Evolutionary conservation across 805 yeast species (phyloP).

Genomic region (Maudiozyma pseudohumilis): DNA sequence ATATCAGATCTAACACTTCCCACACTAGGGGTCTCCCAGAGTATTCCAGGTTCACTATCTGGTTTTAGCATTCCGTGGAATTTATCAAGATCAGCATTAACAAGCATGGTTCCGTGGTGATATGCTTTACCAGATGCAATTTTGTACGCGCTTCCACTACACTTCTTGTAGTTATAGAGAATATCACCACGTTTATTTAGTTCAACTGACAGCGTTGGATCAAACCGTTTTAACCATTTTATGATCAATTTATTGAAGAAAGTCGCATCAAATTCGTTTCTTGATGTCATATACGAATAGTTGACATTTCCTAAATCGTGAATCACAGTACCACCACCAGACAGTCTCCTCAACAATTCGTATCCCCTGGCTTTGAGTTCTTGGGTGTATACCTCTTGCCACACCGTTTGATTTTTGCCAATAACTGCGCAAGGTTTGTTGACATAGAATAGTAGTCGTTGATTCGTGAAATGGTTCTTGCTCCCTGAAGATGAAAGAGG

Average conservation of each 20-base stretch:
- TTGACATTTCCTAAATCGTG: constrained; percentile 88
- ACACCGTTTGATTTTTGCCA: constrained; percentile 94
- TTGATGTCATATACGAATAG: constrained; percentile 67
- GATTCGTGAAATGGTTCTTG: constrained; percentile 14
- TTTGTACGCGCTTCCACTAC: constrained; percentile 91
- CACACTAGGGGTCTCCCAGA: constrained; percentile 42
- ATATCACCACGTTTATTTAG: constrained; percentile 80
- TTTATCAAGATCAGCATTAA: constrained; percentile 51
- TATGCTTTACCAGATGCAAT: constrained; percentile 71
- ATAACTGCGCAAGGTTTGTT: constrained; percentile 84
- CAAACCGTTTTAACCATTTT: constrained; percentile 15
- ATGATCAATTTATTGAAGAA: constrained; percentile 43
- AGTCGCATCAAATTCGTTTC: constrained; percentile 52
- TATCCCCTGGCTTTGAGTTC: constrained; percentile 39
- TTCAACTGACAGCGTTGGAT: constrained; percentile 23
- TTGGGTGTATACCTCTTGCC: constrained; percentile 69
- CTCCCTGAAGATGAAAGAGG: constrained; percentile 31
- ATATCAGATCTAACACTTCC: constrained; percentile 79
- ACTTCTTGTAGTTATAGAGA: constrained; percentile 44
- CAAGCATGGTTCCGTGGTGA: constrained; percentile 94
- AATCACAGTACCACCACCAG: constrained; percentile 97
- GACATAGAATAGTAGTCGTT: constrained; percentile 59
- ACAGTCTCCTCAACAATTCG: constrained; percentile 65
- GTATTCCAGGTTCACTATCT: constrained; percentile 35
- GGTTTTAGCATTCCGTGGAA: constrained; percentile 52